These are phyloP conservation scores for Trichoderma lentiforme DNA, from an alignment of 2,329 filamentous ascomycete genomes.

Conservation along the genomic window DNA sequence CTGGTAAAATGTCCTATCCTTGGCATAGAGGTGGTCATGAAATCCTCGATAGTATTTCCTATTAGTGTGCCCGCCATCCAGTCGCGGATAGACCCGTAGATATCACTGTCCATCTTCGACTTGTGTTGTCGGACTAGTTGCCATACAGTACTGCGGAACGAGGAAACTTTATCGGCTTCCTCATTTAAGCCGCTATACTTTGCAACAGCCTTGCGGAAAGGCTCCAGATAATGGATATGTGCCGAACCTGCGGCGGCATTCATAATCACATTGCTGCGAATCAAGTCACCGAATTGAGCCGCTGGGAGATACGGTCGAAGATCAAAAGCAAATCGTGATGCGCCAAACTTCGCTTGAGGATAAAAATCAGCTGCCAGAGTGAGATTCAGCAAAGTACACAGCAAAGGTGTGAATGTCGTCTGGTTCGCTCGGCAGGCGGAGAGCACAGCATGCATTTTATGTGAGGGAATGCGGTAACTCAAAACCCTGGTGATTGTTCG, in stretches of 20 bases:
- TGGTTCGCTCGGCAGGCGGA: neutral
- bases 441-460: neutral
- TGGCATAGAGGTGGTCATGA: neutral
- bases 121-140: neutral
- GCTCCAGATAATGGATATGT: neutral
- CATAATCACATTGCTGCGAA: neutral
- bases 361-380: neutral
- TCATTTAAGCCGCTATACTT: neutral
- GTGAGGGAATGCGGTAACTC: neutral
- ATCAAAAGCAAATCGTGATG: neutral
- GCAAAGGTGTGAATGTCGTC: neutral
- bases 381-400: neutral
- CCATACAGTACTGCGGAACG: neutral
- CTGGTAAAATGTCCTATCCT: neutral
- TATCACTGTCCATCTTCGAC: neutral
- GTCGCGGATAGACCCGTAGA: neutral
- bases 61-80: neutral
- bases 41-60: neutral
- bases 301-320: neutral
- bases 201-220: neutral
- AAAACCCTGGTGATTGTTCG: neutral
- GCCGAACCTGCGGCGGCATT: neutral
- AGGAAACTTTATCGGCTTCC: neutral
- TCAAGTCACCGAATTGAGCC: neutral
- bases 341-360: neutral